Evolutionary conservation across 495 filamentous ascomycete species (phyloP).

Genomic region (Penicillium longicatenatum): DNA sequence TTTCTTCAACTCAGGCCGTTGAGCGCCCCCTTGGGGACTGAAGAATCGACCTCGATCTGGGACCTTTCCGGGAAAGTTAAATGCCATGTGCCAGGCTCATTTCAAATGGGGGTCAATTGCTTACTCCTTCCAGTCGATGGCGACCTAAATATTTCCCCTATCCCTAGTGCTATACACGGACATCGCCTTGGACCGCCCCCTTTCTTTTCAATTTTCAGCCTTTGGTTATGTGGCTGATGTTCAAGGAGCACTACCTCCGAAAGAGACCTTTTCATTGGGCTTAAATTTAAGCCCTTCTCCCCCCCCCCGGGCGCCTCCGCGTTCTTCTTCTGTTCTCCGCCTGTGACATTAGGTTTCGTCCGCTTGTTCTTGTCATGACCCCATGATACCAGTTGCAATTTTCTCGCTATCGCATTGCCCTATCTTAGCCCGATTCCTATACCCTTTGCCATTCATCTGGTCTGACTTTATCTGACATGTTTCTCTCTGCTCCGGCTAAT

Average conservation of each 20-base stretch:
- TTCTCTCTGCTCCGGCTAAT: background rate
- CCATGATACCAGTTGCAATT: slow-evolving; percentile 25
- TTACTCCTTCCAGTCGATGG: background rate
- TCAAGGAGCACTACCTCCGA: background rate
- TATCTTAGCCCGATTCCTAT: slow-evolving; percentile 15
- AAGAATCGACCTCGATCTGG: background rate
- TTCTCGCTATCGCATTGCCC: slow-evolving; percentile 7
- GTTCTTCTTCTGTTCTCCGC: background rate
- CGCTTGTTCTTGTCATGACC: slow-evolving; percentile 13
- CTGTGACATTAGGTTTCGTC: background rate
- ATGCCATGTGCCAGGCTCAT: slow-evolving; percentile 2
- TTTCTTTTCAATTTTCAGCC: background rate
- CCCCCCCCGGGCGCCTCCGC: too few relatives aligned
- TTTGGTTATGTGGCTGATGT: background rate
- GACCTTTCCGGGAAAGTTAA: background rate
- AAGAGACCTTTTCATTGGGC: background rate
- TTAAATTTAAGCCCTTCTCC: background rate
- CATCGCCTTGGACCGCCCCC: background rate
- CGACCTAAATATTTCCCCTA: background rate
- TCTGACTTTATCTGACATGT: background rate
- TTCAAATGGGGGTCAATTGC: background rate
- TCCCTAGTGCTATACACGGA: background rate
- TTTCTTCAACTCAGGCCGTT: background rate
- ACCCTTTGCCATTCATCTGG: slow-evolving; percentile 17
- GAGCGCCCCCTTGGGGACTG: background rate